These are phyloP conservation scores for Magnolia changhungtana DNA, from an alignment of 164 flowering plant genomes.

Conservation along the genomic window DNA sequence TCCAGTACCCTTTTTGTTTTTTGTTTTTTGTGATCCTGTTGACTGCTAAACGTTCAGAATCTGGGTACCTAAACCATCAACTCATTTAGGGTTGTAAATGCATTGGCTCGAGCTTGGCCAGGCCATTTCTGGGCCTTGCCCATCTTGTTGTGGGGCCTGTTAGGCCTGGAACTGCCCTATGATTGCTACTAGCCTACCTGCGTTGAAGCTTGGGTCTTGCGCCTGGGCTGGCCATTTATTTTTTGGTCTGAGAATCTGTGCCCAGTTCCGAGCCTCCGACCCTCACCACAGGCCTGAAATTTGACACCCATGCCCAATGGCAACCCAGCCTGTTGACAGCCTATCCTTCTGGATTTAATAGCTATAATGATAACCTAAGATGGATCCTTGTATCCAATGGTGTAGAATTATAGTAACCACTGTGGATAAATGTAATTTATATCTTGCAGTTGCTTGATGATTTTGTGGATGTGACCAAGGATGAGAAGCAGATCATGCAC, in stretches of 20 bases:
- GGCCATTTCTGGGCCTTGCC: not conserved
- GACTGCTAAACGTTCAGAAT: not conserved
- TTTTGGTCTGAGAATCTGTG: not conserved
- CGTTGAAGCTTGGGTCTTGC: not conserved
- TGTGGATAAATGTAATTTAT: not conserved
- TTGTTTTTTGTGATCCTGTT: not conserved
- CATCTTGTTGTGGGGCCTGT: not conserved
- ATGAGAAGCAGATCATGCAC: slow-evolving; percentile 94
- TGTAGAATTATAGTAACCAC: not conserved
- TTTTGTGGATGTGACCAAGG: slow-evolving; percentile 91
- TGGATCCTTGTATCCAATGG: not conserved
- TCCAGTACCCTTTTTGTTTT: too few species aligned
- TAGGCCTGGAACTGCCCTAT: not conserved
- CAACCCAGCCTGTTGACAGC: not conserved
- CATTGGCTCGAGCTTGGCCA: not conserved
- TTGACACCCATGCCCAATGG: not conserved
- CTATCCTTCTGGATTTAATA: not conserved
- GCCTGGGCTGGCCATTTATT: too few species aligned
- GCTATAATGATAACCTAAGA: not conserved
- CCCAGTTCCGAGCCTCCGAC: not conserved
- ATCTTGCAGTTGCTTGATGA: slow-evolving; percentile 96
- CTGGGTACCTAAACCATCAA: not conserved
- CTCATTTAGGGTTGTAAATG: not conserved
- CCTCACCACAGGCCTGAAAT: not conserved
- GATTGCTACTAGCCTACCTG: not conserved